Evolutionary conservation across 2,329 filamentous ascomycete genomes (phyloP), one percentile per base, ranked within the genome.

Genomic region (Aureobasidium musti): DNA sequence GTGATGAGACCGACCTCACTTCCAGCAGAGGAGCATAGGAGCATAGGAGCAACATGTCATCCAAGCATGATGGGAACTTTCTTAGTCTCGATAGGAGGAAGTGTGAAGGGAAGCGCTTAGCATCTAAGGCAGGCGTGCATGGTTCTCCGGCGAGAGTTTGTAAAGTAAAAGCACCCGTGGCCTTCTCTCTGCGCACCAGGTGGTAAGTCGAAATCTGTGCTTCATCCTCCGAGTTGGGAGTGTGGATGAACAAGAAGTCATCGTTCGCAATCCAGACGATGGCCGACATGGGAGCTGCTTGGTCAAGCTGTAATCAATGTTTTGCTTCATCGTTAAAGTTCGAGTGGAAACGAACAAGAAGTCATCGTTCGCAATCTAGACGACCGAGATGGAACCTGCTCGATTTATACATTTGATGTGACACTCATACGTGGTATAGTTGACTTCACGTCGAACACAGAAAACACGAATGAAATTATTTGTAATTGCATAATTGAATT

Each of bases 181-280:
- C 78, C 68, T 83, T 83, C 70, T 89, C 83, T 68, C 91, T 86
- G 6, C 87, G 89, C 67, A 97, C 87, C 64, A 96, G 82, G 75
- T 96, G 89, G 73, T 92, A 96, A n/a, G 84, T 82, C 0, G 91
- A 92, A 30, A 85, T 68, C 83, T 84, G 35, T 84, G 59, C 53
- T 21, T 63, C 53, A 13, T 63, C 65, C 1, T 57, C 53, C n/a
- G 71, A 69, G 57, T 72, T 80, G n/a, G 86, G 84, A 0, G 90
- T 91, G 77, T 97, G 89, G 26, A 95, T 86, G 65, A 89, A 83
- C 52, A 98, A 82, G 75, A 97, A 96, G 2, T 94, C 80, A 72
- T 96, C 81, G 71, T 95, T 97, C 73, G 95, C 91, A 23, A 98
- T 83, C 95, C 96, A 99, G 43, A 85, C 84, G 47, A 99, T 83